Evolutionary conservation across 352 stramenopile species (phyloP).

Genomic region (Globisporangium nodosum): DNA sequence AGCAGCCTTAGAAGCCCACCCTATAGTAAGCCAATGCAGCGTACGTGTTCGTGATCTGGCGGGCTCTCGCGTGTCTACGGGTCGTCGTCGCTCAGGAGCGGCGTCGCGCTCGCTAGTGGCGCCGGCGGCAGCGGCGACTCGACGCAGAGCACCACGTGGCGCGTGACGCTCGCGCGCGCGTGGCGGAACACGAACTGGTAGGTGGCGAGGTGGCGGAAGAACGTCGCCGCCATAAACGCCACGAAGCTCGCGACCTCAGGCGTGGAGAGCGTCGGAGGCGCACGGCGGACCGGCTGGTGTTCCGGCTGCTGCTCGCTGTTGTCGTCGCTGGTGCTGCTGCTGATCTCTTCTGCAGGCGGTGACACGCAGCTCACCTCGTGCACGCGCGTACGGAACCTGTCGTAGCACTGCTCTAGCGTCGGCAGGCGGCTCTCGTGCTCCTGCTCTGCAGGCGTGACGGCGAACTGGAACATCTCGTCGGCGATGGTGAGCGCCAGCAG

Average conservation of each 20-base stretch:
- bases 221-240: slow-evolving; percentile 61
- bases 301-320: neutral
- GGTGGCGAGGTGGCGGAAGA: slow-evolving; percentile 57
- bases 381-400: slow-evolving; percentile 28
- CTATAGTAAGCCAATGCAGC: neutral
- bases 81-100: neutral
- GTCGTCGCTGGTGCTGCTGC: neutral
- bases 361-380: slow-evolving; percentile 9
- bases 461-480: slow-evolving; percentile 49
- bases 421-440: slow-evolving; percentile 13
- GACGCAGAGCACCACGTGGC: slow-evolving; percentile 24
- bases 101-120: slow-evolving; percentile 25
- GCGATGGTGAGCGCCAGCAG: slow-evolving; percentile 41
- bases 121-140: slow-evolving; percentile 43
- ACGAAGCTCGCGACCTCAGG: slow-evolving; percentile 52
- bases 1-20: no score
- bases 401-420: slow-evolving; percentile 30
- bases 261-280: slow-evolving; percentile 17
- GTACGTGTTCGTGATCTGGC: neutral
- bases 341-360: slow-evolving; percentile 4
- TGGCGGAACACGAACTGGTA: slow-evolving; percentile 55
- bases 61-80: neutral
- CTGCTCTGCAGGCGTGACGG: slow-evolving; percentile 16
- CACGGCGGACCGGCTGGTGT: neutral
- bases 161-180: slow-evolving; percentile 22